Evolutionary conservation across 2,329 filamentous ascomycete genomes (phyloP).

Genomic region (Fusarium staphyleae): DNA sequence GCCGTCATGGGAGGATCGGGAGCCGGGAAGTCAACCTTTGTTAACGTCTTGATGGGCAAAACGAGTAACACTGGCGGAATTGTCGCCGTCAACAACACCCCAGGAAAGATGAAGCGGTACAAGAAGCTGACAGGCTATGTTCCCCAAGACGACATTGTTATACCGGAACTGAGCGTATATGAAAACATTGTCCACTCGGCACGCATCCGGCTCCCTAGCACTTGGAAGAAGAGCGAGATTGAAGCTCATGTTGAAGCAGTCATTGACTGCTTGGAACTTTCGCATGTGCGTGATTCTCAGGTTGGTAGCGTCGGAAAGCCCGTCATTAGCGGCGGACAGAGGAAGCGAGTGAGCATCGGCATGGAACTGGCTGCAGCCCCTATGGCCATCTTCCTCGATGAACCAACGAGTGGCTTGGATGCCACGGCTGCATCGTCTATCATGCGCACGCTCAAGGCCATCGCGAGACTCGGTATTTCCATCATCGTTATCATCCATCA

Average conservation of each 20-base stretch:
- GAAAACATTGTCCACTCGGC: constrained; percentile 69
- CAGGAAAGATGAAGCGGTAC: constrained; percentile 57
- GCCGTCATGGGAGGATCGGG: constrained; percentile 67
- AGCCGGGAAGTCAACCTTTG: constrained; percentile 66
- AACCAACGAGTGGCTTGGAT: constrained; percentile 62
- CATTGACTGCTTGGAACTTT: constrained; percentile 61
- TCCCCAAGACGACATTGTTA: constrained; percentile 66
- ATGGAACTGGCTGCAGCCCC: constrained; percentile 65
- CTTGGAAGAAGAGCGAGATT: constrained; percentile 58
- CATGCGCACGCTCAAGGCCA: constrained; percentile 60
- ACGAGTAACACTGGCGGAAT: constrained; percentile 56
- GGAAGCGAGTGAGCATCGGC: constrained; percentile 65
- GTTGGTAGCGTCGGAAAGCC: constrained; percentile 61
- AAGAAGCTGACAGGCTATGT: constrained; percentile 69
- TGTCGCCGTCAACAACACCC: constrained; percentile 60
- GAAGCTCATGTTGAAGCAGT: constrained; percentile 61
- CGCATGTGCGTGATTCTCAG: constrained; percentile 58
- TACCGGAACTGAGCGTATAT: constrained; percentile 65
- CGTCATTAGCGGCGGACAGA: constrained; percentile 63
- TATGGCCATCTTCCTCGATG: constrained; percentile 62
- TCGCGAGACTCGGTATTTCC: constrained; percentile 62
- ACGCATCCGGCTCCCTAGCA: constrained; percentile 58
- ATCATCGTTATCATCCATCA: constrained; percentile 68
- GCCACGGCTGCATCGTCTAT: constrained; percentile 63
- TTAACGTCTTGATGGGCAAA: constrained; percentile 69